phyloP scores from a whole-genome alignment of 2,329 filamentous ascomycete species.

The Cercospora janseana region DNA sequence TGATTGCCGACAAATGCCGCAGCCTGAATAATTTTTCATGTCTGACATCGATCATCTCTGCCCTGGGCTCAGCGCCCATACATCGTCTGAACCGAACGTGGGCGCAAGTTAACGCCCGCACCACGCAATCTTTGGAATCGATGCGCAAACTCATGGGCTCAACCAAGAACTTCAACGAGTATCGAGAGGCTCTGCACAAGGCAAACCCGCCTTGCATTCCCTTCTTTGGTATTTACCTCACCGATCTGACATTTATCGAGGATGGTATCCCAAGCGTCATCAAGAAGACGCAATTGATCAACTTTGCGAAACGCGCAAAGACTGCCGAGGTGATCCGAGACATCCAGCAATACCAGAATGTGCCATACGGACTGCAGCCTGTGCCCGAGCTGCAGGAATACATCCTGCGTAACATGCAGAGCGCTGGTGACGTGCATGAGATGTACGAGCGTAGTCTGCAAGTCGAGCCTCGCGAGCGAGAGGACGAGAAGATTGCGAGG shows the following conservation, averaged over 20 bases:
- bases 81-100: conserved; percentile 91
- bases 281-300: conserved; percentile 95
- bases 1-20: conserved; percentile 96
- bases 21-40: conserved; percentile 94
- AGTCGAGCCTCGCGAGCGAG: conserved; percentile 90
- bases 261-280: conserved; percentile 95
- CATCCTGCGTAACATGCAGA: conserved; percentile 93
- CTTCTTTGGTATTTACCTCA: conserved; percentile 98
- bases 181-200: conserved; percentile 85
- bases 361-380: conserved; percentile 86
- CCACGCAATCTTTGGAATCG: conserved; percentile 73
- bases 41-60: conserved; percentile 94
- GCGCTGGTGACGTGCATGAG: conserved; percentile 92
- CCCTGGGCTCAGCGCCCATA: conserved; percentile 89
- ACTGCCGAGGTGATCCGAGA: conserved; percentile 97
- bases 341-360: conserved; percentile 98
- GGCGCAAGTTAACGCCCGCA: conserved; percentile 86
- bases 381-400: conserved; percentile 94
- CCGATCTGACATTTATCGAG: conserved; percentile 96
- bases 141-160: conserved; percentile 96
- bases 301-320: conserved; percentile 97
- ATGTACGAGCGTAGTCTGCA: conserved; percentile 98
- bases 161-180: conserved; percentile 97
- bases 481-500: conserved; percentile 99
- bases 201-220: conserved; percentile 97